phyloP scores from a whole-genome alignment of 208 protist species.

The Wallacemonas sp. region DNA sequence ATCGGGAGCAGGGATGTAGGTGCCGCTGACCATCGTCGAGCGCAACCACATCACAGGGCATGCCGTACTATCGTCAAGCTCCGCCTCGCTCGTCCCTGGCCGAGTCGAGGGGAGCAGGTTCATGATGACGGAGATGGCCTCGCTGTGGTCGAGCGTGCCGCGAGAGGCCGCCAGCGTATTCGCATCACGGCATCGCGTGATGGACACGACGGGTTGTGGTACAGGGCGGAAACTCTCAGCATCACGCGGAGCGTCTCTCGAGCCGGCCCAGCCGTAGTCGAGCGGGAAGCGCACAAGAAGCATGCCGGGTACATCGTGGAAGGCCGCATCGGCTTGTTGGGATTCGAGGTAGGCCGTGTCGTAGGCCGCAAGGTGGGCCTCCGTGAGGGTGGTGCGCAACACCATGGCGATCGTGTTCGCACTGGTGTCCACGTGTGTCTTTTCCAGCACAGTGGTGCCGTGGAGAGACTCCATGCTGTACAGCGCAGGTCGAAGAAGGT shows the following conservation, averaged over 20 bases:
- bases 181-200: conserved; percentile 19
- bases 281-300: conserved; percentile 58
- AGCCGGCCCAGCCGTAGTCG: conserved; percentile 59
- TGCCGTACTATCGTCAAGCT: background rate
- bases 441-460: conserved; percentile 40
- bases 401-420: conserved; percentile 69
- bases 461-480: conserved; percentile 57
- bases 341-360: conserved; percentile 16
- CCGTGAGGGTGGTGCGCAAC: conserved; percentile 48
- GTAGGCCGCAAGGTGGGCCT: conserved; percentile 39
- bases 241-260: conserved; percentile 67
- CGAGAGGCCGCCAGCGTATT: background rate
- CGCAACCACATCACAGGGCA: conserved; percentile 34
- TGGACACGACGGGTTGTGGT: conserved; percentile 63
- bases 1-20: conserved; percentile 70
- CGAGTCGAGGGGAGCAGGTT: background rate
- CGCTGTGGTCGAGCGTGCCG: conserved; percentile 11
- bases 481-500: conserved; percentile 62
- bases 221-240: conserved; percentile 73
- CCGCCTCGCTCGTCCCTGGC: background rate
- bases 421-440: conserved; percentile 50
- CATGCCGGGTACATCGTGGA: conserved; percentile 18
- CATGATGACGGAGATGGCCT: background rate
- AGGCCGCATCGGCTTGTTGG: conserved; percentile 14
- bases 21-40: conserved; percentile 54